phyloP scores from a whole-genome alignment of 768 basidiomycete species.

The Macrolepiota albuminosa region DNA sequence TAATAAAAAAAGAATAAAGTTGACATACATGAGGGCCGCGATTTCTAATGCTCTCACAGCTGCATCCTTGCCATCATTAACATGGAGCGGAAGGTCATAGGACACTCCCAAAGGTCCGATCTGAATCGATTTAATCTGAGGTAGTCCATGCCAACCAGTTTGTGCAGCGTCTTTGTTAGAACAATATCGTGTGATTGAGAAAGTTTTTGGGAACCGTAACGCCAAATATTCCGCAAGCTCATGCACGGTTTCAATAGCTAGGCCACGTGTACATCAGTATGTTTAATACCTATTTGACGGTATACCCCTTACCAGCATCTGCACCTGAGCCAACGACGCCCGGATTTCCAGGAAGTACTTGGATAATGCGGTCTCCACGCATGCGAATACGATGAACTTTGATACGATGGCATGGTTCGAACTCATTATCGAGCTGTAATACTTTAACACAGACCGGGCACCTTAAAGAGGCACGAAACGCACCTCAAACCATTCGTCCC shows the following conservation, averaged over 20 bases:
- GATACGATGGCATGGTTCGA: conserved; percentile 50
- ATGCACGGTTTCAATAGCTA: conserved; percentile 63
- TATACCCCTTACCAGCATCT: conserved; percentile 29
- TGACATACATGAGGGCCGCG: conserved; percentile 56
- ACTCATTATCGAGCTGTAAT: conserved; percentile 55
- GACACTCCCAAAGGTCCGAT: conserved; percentile 44
- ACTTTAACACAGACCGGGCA: background rate
- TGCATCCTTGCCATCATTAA: conserved; percentile 27
- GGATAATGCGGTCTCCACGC: conserved; percentile 43
- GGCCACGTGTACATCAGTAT: background rate
- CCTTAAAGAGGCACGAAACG: conserved; percentile 5
- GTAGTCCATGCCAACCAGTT: conserved; percentile 40
- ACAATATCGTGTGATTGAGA: conserved; percentile 43
- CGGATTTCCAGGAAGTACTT: conserved; percentile 45
- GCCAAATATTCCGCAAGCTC: conserved; percentile 66
- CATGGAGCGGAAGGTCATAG: conserved; percentile 43
- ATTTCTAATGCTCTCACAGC: conserved; percentile 56
- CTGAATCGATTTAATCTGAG: conserved; percentile 46
- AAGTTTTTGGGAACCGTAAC: conserved; percentile 55
- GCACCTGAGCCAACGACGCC: conserved; percentile 31
- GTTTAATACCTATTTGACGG: background rate
- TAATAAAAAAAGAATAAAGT: background rate
- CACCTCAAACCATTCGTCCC: conserved; percentile 73
- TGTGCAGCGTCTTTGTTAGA: conserved; percentile 14
- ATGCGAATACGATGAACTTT: conserved; percentile 50